Conservation (phyloP, 345 rosid species). For the Aquilaria malaccensis region DNA sequence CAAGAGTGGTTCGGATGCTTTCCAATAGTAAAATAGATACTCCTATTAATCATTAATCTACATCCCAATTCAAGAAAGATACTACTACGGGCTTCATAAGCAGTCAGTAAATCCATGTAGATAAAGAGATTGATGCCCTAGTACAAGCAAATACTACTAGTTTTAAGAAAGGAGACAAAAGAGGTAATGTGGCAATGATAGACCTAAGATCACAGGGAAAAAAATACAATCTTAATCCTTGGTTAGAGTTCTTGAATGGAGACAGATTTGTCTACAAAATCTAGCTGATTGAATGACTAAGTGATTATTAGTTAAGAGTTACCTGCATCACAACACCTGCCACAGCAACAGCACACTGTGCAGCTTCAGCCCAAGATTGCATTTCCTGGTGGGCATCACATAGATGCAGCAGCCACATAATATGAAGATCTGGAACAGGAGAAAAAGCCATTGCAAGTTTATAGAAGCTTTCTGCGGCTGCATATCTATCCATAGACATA, state of each 20-base stretch:
- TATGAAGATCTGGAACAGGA: slow-evolving; percentile 98
- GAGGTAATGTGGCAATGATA: no score
- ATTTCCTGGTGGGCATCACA: slow-evolving; percentile 99
- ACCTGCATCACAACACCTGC: slow-evolving; percentile 98
- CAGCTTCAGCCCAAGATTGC: slow-evolving; percentile 99
- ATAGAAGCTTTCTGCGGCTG: slow-evolving; percentile 94
- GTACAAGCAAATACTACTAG: no score
- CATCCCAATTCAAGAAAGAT: not conserved
- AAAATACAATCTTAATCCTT: no score
- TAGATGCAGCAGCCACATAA: slow-evolving; percentile 97
- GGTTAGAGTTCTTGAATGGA: no score
- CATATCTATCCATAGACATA: slow-evolving; percentile 89
- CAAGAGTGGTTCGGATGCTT: slow-evolving; percentile 9
- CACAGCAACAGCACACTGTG: slow-evolving; percentile 93
- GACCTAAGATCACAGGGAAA: no score
- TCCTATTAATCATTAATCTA: not conserved
- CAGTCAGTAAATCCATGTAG: no score
- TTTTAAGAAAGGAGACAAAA: no score
- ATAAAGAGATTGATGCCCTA: no score
- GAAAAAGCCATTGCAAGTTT: slow-evolving; percentile 99
- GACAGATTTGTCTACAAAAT: no score
- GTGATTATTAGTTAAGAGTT: slow-evolving; percentile 3
- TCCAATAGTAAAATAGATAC: not conserved
- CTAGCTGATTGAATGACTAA: not conserved
- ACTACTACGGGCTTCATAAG: not conserved